Evolutionary conservation across 257 asterid species (phyloP), one percentile per base, ranked within the genome.

Genomic region (Asclepias syriaca): DNA sequence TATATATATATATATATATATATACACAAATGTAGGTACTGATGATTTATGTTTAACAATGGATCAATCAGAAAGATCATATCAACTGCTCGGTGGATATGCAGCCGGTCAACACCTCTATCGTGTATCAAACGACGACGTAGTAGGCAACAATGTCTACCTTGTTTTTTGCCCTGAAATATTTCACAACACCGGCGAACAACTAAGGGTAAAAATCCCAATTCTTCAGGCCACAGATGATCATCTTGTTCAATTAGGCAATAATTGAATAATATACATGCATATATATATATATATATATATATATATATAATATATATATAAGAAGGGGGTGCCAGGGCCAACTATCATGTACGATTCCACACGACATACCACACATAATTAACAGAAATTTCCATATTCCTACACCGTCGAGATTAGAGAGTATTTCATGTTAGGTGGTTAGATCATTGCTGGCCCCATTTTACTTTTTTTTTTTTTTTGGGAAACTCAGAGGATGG

Each of bases 61-160:
- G 88, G 95, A 90, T 75, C 95, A 84, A 81, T 85, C 97, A 0
- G 91, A 92, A 83, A 85, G 86, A 81, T 92, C 98, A 12, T 92
- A 92, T 73, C 97, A 90, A 64, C 98, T 92, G 76, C 90, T 90
- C 8, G 97, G 98, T 4, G 88, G 89, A 3, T 92, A 80, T 73
- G 97, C 84, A 63, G 95, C 93, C 0, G 96, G 96, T 50, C 93
- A 90, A 54, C 87, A 75, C 4, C 77, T 92, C 60, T 92, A 92
- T 66, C 82, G 71, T 66, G 74, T 88, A 58, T 88, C 78, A 39
- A 72, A 79, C 10, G 85, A 85, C 70, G 70, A 84, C 22, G 53
- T 51, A n/a, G 53, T 61, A n/a, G 81, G 72, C 15, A 72, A 85
- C 72, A 73, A 72, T n/a, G 79, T 84, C 0, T 77, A 77, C 70